Conservation (phyloP, 1,284 basidiomycete genomes). For the Trametes pubescens region DNA sequence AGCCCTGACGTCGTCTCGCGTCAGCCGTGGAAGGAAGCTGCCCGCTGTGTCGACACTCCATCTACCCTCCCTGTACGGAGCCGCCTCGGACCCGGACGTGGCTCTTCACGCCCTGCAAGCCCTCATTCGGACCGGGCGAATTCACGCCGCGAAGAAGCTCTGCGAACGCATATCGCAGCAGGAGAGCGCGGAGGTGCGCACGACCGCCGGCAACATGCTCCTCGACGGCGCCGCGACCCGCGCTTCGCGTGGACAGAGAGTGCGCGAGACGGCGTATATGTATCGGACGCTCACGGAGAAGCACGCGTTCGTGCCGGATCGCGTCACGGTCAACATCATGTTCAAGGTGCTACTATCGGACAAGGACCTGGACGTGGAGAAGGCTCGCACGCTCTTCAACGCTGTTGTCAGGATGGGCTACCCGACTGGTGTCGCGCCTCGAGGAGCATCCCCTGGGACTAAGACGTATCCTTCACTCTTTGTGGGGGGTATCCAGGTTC, state of each 20-base stretch:
- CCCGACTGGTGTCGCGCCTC: conserved; percentile 45
- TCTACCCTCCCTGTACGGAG: not conserved
- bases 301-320: conserved; percentile 61
- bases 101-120: conserved; percentile 18
- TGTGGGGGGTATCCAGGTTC: conserved; percentile 39
- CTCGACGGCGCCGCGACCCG: conserved; percentile 52
- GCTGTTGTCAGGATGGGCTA: conserved; percentile 64
- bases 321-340: conserved; percentile 70
- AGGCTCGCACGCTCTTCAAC: conserved; percentile 66
- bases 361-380: conserved; percentile 47
- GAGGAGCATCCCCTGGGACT: conserved; percentile 23
- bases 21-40: not conserved
- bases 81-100: not conserved
- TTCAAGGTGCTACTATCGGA: conserved; percentile 63
- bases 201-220: conserved; percentile 62
- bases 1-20: not conserved
- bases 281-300: conserved; percentile 50
- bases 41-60: not conserved
- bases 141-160: conserved; percentile 51
- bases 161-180: conserved; percentile 42
- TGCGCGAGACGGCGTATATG: conserved; percentile 51
- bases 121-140: conserved; percentile 34
- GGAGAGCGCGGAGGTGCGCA: conserved; percentile 45
- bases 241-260: conserved; percentile 50
- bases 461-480: not conserved